Base-by-base conservation (phyloP, 2,329 filamentous ascomycete species). In the Venturia pyrina region DNA sequence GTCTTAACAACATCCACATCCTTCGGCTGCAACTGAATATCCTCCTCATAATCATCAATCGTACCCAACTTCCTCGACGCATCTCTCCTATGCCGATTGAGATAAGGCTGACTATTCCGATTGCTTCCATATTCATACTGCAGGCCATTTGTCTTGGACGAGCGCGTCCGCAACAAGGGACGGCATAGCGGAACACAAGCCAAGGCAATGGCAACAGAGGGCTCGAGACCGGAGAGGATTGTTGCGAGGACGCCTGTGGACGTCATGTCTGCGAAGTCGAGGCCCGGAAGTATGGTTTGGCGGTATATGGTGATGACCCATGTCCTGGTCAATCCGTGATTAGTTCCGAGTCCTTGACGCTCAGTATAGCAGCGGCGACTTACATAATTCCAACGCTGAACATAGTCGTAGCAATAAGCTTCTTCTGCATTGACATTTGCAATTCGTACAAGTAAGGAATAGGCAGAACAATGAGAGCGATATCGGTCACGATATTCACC, bases 231-330 rank as follows among this genome's bases (percentile, higher is more conserved):
- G 2, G 69, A 71, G 37, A 72, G 66, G 7, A 70, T 17, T 0
- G 70, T 72, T 0, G 70, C 69, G 13, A 72, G 67, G 0, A 69
- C 68, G 21, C 69, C 70, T 1, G 41, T 46, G 53, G 70, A 62
- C 1, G 70, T 69, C 68, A 72, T 70, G 41, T 72, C 70, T 0
- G 62, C 28, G 15, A 71, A 71, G 48, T 70, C 56, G 1, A 71
- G 44, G 5, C 13, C 11, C 0, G 67, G 67, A 0, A 72, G 66
- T 0, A 68, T n/a, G 0, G 66, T 68, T 48, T 72, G 70, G 15
- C 70, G 68, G 32, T 72, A 72, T 17, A 71, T 70, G 13, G 69
- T 72, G 24, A 72, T 69, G 15, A 69, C 67, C 70, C 70, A 72
- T 1, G 71, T 71, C 2, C 71, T 72, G 7, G 17, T 34, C 17